A percentile compares a stretch with the other conserved stretches of the same genome.
These are phyloP conservation scores for Middelhovenomyces tepae DNA, from an alignment of 805 yeast genomes.

Conservation along the genomic window DNA sequence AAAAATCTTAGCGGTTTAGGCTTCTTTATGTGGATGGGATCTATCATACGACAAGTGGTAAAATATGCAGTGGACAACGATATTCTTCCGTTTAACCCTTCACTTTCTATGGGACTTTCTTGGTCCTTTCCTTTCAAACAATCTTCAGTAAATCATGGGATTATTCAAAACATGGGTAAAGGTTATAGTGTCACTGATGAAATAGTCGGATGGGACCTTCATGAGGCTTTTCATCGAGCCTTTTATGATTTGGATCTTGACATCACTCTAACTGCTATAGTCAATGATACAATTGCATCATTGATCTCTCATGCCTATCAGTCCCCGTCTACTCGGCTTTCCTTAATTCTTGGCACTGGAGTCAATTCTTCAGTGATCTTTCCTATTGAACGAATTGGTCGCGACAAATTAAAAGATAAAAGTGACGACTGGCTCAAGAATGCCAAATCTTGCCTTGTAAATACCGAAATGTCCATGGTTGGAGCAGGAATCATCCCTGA, in stretches of 20 bases:
- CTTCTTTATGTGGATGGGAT: constrained; percentile 27
- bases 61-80: constrained; percentile 8
- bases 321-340: constrained; percentile 54
- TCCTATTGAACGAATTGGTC: constrained; percentile 54
- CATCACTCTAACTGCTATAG: constrained; percentile 67
- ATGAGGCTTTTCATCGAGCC: constrained; percentile 55
- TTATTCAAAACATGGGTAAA: constrained; percentile 36
- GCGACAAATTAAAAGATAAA: constrained; percentile 60
- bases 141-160: constrained; percentile 17
- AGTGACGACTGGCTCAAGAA: no score
- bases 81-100: constrained; percentile 5
- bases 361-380: constrained; percentile 68
- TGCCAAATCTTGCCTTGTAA: constrained; percentile 40
- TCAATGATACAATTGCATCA: constrained; percentile 88
- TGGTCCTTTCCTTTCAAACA: constrained; percentile 29
- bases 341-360: constrained; percentile 89
- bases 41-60: constrained; percentile 15
- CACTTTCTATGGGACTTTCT: constrained; percentile 23
- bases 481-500: constrained; percentile 73
- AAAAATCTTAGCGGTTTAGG: constrained; percentile 22
- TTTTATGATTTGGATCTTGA: constrained; percentile 46
- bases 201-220: constrained; percentile 66
- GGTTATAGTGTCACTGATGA: constrained; percentile 74
- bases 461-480: constrained; percentile 91
- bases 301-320: constrained; percentile 61